Base-by-base conservation (phyloP, 345 rosid species). In the Hibiscus syriacus region DNA sequence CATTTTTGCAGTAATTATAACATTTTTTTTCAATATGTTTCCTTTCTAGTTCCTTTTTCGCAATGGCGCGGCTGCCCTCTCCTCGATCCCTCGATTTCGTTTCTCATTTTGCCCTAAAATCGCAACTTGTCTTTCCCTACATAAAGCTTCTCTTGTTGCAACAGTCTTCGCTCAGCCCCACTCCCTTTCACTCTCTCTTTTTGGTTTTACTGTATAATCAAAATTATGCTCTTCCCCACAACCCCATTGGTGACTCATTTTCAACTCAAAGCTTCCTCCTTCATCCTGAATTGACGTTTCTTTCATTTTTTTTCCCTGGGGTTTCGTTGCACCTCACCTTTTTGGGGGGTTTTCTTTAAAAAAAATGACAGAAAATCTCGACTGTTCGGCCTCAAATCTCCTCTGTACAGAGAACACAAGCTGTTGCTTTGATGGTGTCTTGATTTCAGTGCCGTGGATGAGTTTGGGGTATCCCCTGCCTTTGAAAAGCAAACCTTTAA, bases 341-440 rank as follows among this genome's bases (percentile, higher is more conserved):
- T 74, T 64, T 22, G 34, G 61, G 70, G 34, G 61, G 70, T 64
- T 72, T 9, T 3, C 4, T 6, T n/a, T 43, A 4, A 5, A 3
- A 20, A 59, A 70, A 70, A 88, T 86, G 91, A 83, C 83, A 69
- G 72, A 82, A 14, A 82, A 79, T 79, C 80, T 79, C 46, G 82
- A 78, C 46, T 72, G 55, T 71, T 76, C 61, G 34, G 70, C 59
- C 67, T 75, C 83, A 29, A 77, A 76, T 50, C 84, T 85, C 74
- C 68, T 82, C 4, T 83, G 88, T 65, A 67, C 82, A 39, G 95
- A 83, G 74, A 81, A 70, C 65, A 70, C 76, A 55, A 49, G 58
- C 70, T 50, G 79, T 70, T 75, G 52, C 30, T 76, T 79, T 71
- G 81, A 75, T 66, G 70, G 49, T 80, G 81, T 69, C 70, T 73